A percentile compares a stretch with the other conserved stretches of the same genome.
Conservation (phyloP, 1,284 basidiomycete species). For the Ganoderma leucocontextum region DNA sequence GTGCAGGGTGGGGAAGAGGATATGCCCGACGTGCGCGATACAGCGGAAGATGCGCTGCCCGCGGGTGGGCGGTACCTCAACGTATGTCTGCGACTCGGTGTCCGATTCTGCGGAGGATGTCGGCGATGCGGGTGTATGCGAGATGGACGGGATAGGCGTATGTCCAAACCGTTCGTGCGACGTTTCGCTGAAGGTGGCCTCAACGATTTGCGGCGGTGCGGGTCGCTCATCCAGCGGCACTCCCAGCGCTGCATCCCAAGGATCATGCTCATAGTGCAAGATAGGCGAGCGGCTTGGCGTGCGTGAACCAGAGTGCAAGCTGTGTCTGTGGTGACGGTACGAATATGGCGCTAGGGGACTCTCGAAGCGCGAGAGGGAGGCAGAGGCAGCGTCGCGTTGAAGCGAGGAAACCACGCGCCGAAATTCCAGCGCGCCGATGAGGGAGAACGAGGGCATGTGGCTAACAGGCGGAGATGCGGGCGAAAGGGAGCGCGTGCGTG, state of each 20-base stretch:
- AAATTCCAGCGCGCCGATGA: constrained; percentile 94
- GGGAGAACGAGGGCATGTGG: constrained; percentile 84
- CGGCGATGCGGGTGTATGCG: constrained; percentile 66
- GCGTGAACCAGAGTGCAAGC: constrained; percentile 42
- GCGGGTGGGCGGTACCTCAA: constrained; percentile 49
- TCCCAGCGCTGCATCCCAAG: constrained; percentile 59
- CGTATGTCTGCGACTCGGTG: constrained; percentile 53
- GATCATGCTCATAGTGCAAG: constrained; percentile 40
- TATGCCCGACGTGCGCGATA: constrained; percentile 56
- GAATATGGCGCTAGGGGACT: constrained; percentile 74
- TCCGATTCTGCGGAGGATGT: constrained; percentile 36
- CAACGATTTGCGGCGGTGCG: constrained; percentile 40
- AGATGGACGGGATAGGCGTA: constrained; percentile 59
- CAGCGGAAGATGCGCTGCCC: constrained; percentile 51
- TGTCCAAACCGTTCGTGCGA: constrained; percentile 32
- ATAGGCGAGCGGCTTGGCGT: constrained; percentile 34
- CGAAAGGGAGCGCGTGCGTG: constrained; percentile 49
- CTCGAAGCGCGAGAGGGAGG: constrained; percentile 70
- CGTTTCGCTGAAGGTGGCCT: constrained; percentile 41
- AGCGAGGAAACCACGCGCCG: constrained; percentile 88
- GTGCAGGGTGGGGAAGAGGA: constrained; percentile 89
- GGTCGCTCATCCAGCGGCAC: constrained; percentile 59
- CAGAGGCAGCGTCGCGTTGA: constrained; percentile 65
- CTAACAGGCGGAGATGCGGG: constrained; percentile 47
- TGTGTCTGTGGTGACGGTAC: constrained; percentile 73